Evolutionary conservation across 805 yeast genomes (phyloP), one percentile per base, ranked within the genome.

Genomic region (Saccharomycodes ludwigii): DNA sequence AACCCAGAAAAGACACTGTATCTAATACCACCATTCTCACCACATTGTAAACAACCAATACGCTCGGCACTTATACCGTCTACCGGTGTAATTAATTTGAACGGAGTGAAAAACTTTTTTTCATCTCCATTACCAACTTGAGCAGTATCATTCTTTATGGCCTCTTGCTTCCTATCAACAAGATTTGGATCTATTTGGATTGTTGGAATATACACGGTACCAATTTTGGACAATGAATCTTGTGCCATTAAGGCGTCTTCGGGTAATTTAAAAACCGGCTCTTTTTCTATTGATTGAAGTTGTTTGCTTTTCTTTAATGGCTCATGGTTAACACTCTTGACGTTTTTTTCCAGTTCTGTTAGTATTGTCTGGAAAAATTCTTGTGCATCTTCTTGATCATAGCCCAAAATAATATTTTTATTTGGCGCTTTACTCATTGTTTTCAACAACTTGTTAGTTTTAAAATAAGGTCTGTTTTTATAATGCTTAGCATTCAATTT

Each of bases 311-410:
- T 16, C 52, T 21, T 21, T 12, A 7, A 18, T 7, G 15, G 13
- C 13, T 23, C 33, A n/a, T 34, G 30, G 4, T 25, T 20, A 8
- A 5, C 7, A 27, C 52, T 38, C 31, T 54, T 44, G 18, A 46
- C 40, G 38, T 42, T 49, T 51, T 51, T 57, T 61, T 81, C 93
- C 20, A 81, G 58, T 35, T 77, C 71, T 25, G 69, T 64, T 65
- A 81, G 62, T 2, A 80, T 67, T 31, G 76, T 66, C 51, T 86
- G 96, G 59, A 86, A 86, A 47, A 86, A 86, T 52, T 86, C 97
- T 55, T 86, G 95, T 0, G 96, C 96, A 58, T 86, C 97, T 53
- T 86, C 95, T 57, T 86, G 97, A 47, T 82, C 84, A 49, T 83
- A 83, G 2, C 95, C 91, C 34, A 73, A 56, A 43, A 85, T 73